Evolutionary conservation across 768 basidiomycete genomes (phyloP).

Genomic region (Podaxis pistillaris): DNA sequence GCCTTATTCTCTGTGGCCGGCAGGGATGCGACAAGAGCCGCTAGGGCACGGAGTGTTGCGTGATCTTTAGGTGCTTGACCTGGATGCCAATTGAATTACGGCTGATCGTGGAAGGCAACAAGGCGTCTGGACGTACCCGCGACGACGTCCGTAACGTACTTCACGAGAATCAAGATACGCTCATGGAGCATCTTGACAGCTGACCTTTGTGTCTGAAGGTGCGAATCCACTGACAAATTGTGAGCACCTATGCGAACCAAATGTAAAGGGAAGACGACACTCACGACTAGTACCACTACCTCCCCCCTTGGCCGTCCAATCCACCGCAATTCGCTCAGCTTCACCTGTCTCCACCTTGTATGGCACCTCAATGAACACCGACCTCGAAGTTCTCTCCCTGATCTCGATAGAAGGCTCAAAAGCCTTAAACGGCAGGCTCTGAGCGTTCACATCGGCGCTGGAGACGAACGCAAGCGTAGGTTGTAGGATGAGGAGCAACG

Average conservation of each 20-base stretch:
- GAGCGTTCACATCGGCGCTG: conserved; percentile 54
- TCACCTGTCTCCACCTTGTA: conserved; percentile 96
- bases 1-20: conserved; percentile 81
- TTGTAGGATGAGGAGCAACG: conserved; percentile 79
- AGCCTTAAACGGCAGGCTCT: conserved; percentile 87
- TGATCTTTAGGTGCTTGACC: conserved; percentile 79
- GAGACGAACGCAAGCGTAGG: conserved; percentile 47
- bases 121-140: conserved; percentile 48
- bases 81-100: conserved; percentile 24
- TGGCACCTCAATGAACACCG: conserved; percentile 80
- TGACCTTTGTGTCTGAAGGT: conserved; percentile 87
- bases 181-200: conserved; percentile 97
- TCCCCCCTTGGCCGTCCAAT: conserved; percentile 88
- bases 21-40: conserved; percentile 83
- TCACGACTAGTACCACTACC: conserved; percentile 78
- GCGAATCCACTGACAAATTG: conserved; percentile 70
- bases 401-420: conserved; percentile 92
- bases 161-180: conserved; percentile 80
- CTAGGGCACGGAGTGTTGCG: conserved; percentile 76
- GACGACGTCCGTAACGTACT: conserved; percentile 78
- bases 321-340: conserved; percentile 97
- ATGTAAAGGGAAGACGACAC: conserved; percentile 26
- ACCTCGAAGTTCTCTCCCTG: conserved; percentile 70
- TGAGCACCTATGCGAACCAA: neutral
- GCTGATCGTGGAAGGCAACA: neutral